phyloP scores from a whole-genome alignment of 1,139 yeast species.

The Keqinozyma sinolaborantium region DNA sequence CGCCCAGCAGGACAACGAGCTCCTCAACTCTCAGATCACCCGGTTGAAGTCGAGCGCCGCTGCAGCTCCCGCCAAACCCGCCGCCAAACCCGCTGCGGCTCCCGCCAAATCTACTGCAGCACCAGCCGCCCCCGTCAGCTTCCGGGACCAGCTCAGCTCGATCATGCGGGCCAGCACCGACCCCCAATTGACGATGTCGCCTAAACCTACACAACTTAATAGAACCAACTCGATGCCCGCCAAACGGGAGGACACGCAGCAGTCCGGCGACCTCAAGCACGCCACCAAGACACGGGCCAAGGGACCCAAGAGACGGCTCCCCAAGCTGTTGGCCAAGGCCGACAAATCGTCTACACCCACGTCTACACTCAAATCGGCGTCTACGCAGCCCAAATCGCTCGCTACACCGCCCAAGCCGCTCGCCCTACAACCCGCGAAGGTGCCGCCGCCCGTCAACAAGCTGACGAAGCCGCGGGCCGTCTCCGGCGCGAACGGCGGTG shows the following conservation, averaged over 20 bases:
- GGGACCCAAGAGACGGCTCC: slow-evolving; percentile 76
- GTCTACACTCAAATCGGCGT: too few species aligned
- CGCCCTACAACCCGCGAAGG: slow-evolving; percentile 7
- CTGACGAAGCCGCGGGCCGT: slow-evolving; percentile 23
- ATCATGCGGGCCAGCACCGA: neutral
- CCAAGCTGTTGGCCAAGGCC: slow-evolving; percentile 26
- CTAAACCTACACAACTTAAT: neutral
- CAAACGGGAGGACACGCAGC: slow-evolving; percentile 7
- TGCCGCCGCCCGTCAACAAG: slow-evolving; percentile 29
- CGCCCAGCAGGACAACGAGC: neutral
- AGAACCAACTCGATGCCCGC: slow-evolving; percentile 3
- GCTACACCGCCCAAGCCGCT: slow-evolving; percentile 2
- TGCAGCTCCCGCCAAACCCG: slow-evolving; percentile 2
- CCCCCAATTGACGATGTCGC: neutral
- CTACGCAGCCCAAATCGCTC: too few species aligned
- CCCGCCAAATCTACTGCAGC: neutral
- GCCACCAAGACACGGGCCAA: slow-evolving; percentile 60
- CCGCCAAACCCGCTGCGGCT: slow-evolving; percentile 2
- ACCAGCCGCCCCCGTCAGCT: neutral
- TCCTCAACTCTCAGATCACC: neutral
- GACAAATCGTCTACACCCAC: neutral
- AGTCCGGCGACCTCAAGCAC: slow-evolving; percentile 43
- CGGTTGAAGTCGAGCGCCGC: neutral
- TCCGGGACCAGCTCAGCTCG: neutral
- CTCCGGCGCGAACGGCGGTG: too few species aligned